Percentiles rank a stretch among this genome's conserved stretches.
Conservation (phyloP, 805 yeast species). For the Starmerella geochares region DNA sequence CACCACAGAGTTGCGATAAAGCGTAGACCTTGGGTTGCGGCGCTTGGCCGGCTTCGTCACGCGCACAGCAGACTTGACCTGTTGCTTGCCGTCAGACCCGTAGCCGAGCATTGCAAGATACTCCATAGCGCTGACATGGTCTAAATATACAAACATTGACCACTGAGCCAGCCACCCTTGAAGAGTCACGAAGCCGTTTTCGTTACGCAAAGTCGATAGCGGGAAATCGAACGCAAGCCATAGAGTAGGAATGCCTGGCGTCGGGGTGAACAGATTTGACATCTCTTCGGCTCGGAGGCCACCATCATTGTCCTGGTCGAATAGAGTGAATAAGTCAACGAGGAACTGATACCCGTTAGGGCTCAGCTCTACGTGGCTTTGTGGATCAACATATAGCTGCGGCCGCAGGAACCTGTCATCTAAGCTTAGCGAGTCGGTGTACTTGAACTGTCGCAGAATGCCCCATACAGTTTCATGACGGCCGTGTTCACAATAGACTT, state of each 20-base stretch:
- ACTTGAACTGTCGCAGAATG: constrained; percentile 72
- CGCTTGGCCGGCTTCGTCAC: constrained; percentile 72
- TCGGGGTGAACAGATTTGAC: constrained; percentile 61
- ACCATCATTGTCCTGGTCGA: constrained; percentile 94
- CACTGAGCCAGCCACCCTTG: constrained; percentile 99
- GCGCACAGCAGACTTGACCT: constrained; percentile 47
- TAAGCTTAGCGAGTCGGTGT: constrained; percentile 82
- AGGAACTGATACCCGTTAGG: constrained; percentile 87
- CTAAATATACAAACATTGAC: constrained; percentile 90
- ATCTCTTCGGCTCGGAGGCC: constrained; percentile 74
- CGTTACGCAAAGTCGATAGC: constrained; percentile 75
- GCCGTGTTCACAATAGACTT: constrained; percentile 78
- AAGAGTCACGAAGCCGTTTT: constrained; percentile 75
- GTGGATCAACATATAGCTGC: constrained; percentile 56
- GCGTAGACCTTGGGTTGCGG: constrained; percentile 54
- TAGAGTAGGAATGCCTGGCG: constrained; percentile 81
- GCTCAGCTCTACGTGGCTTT: constrained; percentile 78
- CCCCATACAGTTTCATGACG: constrained; percentile 98
- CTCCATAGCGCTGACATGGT: constrained; percentile 71
- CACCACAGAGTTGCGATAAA: constrained; percentile 54
- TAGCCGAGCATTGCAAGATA: constrained; percentile 86
- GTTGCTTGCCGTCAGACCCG: constrained; percentile 35
- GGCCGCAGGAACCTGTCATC: constrained; percentile 76
- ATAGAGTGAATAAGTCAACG: constrained; percentile 77
- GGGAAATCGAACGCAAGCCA: constrained; percentile 89